These are phyloP conservation scores for Coemansia sp. DNA, from an alignment of 192 early-diverging fungal genomes.

Conservation along the genomic window DNA sequence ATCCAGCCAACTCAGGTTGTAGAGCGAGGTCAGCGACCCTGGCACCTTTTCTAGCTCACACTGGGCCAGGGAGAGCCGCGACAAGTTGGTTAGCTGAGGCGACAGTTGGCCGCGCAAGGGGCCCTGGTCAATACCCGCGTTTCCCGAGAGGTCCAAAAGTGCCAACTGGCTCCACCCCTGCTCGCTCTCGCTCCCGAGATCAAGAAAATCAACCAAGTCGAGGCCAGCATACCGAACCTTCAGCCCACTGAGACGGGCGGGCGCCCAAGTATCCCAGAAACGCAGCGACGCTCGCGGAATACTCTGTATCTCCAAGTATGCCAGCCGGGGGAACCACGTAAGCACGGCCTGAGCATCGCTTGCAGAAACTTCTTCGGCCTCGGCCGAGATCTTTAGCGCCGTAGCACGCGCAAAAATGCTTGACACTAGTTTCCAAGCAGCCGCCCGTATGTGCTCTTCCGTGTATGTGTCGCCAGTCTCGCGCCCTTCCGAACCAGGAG, in stretches of 20 bases:
- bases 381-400: conserved; percentile 42
- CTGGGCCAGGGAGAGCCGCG: conserved; percentile 37
- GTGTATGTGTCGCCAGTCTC: background rate
- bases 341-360: conserved; percentile 41
- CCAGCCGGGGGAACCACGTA: conserved; percentile 52
- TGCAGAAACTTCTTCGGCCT: conserved; percentile 44
- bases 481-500: background rate
- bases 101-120: conserved; percentile 20
- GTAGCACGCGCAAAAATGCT: conserved; percentile 41
- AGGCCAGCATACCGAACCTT: conserved; percentile 35
- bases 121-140: conserved; percentile 26
- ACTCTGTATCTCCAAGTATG: conserved; percentile 41
- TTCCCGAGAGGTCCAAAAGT: conserved; percentile 40
- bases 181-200: background rate
- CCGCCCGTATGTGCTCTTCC: conserved; percentile 19
- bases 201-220: conserved; percentile 21
- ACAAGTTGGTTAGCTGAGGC: conserved; percentile 14
- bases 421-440: conserved; percentile 46
- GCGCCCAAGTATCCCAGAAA: conserved; percentile 41
- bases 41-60: conserved; percentile 45
- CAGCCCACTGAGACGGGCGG: conserved; percentile 14
- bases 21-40: conserved; percentile 20
- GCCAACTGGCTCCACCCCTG: conserved; percentile 30
- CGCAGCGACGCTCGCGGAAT: conserved; percentile 39
- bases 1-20: conserved; percentile 40